A percentile compares a stretch with the other conserved stretches of the same genome.
These are phyloP conservation scores for Trypanosoma cruzi DNA, from an alignment of 208 protist genomes.

Conservation along the genomic window DNA sequence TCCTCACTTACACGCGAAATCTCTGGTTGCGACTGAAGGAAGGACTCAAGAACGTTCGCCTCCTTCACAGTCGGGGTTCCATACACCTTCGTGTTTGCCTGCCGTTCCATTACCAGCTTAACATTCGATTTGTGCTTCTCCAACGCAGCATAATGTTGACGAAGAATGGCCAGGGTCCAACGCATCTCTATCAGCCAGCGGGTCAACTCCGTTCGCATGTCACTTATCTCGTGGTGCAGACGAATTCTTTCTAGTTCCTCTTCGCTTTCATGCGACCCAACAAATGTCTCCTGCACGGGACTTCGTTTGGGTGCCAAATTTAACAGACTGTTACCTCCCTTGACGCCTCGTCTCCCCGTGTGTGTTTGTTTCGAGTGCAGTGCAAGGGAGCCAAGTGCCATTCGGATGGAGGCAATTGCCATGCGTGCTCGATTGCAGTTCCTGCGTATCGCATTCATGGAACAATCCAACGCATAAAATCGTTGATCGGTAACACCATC, in stretches of 20 bases:
- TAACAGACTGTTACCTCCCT: background rate
- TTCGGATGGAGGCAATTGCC: conserved; percentile 20
- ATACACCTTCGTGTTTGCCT: conserved; percentile 66
- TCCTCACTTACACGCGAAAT: conserved; percentile 46
- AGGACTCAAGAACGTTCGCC: conserved; percentile 51
- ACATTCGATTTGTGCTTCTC: conserved; percentile 59
- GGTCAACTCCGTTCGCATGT: conserved; percentile 72
- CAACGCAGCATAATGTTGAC: conserved; percentile 40
- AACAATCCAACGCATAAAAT: background rate
- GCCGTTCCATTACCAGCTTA: conserved; percentile 56
- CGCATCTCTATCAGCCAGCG: conserved; percentile 51
- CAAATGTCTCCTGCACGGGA: background rate
- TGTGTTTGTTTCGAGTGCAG: background rate
- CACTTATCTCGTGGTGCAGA: conserved; percentile 39
- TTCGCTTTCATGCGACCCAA: background rate
- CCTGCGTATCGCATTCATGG: conserved; percentile 20
- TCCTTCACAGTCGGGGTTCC: conserved; percentile 74
- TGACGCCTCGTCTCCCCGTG: background rate
- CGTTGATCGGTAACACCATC: conserved; percentile 3
- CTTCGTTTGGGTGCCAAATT: background rate
- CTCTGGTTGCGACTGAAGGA: conserved; percentile 55
- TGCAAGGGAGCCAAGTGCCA: conserved; percentile 20
- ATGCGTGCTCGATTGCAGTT: conserved; percentile 25
- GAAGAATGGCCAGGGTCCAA: conserved; percentile 56
- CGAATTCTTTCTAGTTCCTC: conserved; percentile 9